Conservation (phyloP, 805 yeast genomes). For the Hanseniaspora jakobsenii region DNA sequence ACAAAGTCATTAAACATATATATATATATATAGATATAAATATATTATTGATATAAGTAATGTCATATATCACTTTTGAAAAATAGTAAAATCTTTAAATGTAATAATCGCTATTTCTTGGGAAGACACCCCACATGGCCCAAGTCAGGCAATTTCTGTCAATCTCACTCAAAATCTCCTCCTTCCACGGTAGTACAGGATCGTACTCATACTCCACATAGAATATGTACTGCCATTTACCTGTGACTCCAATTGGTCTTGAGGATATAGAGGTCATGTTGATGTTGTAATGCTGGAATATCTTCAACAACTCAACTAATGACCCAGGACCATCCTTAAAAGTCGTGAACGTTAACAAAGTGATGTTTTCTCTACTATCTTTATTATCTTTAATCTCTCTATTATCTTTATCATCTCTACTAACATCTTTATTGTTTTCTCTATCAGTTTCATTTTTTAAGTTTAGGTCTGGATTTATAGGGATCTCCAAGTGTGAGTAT, state of each 20-base stretch:
- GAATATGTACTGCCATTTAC: slow-evolving; percentile 70
- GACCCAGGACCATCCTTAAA: slow-evolving; percentile 62
- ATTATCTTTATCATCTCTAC: background rate
- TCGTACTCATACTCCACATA: slow-evolving; percentile 48
- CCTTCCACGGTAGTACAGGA: slow-evolving; percentile 25
- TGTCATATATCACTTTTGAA: too few species aligned
- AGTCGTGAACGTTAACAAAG: slow-evolving; percentile 55
- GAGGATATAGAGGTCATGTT: slow-evolving; percentile 65
- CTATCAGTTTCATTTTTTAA: background rate
- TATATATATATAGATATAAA: slow-evolving; percentile 8
- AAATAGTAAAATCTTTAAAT: too few species aligned
- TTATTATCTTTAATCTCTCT: background rate
- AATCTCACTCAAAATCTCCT: slow-evolving; percentile 34
- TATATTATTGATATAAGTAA: too few species aligned
- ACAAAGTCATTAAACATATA: background rate
- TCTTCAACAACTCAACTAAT: slow-evolving; percentile 49
- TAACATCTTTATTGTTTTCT: too few species aligned
- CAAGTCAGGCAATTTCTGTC: slow-evolving; percentile 36
- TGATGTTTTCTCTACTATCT: slow-evolving; percentile 24
- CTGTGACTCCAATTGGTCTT: slow-evolving; percentile 44
- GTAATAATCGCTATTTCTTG: slow-evolving; percentile 34
- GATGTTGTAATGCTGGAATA: slow-evolving; percentile 43
- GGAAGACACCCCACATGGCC: slow-evolving; percentile 49
- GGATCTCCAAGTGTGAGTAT: background rate
- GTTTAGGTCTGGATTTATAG: background rate